Conservation (phyloP, 495 filamentous ascomycete genomes). For the Neohortaea acidophila region DNA sequence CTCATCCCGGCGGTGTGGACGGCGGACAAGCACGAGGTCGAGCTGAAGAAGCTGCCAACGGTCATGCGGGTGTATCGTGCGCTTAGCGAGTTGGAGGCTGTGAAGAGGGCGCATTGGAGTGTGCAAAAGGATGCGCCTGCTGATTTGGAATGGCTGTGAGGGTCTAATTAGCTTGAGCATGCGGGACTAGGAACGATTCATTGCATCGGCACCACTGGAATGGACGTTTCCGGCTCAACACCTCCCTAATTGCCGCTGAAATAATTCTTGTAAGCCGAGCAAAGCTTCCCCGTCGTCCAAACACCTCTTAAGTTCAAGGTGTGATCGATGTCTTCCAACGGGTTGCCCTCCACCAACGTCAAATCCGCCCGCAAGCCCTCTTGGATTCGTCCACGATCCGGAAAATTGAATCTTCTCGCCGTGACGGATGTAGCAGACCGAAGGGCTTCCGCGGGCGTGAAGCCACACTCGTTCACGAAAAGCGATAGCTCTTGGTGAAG, state of each 20-base stretch:
- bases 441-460: slow-evolving; percentile 24
- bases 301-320: slow-evolving; percentile 25
- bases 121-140: slow-evolving; percentile 1
- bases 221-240: no score
- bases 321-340: slow-evolving; percentile 24
- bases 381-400: slow-evolving; percentile 22
- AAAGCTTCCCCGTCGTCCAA: slow-evolving; percentile 16
- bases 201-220: no score
- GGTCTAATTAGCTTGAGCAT: no score
- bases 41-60: slow-evolving; percentile 29
- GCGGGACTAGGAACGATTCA: no score
- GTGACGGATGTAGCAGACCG: slow-evolving; percentile 21
- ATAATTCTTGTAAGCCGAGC: slow-evolving; percentile 9
- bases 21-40: slow-evolving; percentile 34
- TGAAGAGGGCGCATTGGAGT: slow-evolving; percentile 4
- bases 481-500: slow-evolving; percentile 26
- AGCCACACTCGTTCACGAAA: slow-evolving; percentile 23
- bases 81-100: slow-evolving; percentile 2
- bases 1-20: slow-evolving; percentile 38
- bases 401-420: slow-evolving; percentile 23
- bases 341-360: slow-evolving; percentile 25
- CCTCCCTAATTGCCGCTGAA: no score
- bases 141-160: neutral
- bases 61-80: slow-evolving; percentile 27
- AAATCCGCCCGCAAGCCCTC: slow-evolving; percentile 24